These are phyloP conservation scores for Kalaharituber pfeilii DNA, from an alignment of 2,329 filamentous ascomycete species.

Conservation along the genomic window DNA sequence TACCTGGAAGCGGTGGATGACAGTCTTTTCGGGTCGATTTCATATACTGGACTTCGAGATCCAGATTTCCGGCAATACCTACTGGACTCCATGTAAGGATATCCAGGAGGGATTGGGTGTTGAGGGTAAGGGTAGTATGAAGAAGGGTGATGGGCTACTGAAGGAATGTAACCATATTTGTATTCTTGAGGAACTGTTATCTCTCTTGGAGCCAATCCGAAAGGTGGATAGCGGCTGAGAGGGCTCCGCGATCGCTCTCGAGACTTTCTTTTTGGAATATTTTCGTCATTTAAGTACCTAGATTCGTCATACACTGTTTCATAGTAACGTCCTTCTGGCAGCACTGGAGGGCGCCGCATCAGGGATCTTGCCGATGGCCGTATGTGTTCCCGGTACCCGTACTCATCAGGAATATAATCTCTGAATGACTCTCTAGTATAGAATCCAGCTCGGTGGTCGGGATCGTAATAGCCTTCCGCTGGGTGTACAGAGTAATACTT, in stretches of 20 bases:
- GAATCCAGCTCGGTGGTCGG: not conserved
- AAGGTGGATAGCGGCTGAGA: too few species aligned
- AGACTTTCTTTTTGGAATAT: not conserved
- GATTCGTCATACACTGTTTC: not conserved
- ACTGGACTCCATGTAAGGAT: not conserved
- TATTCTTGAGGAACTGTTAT: not conserved
- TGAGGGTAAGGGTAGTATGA: not conserved
- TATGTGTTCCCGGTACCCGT: not conserved
- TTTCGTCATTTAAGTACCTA: not conserved
- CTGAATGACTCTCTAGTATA: not conserved
- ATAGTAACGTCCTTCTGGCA: not conserved
- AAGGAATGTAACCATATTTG: not conserved
- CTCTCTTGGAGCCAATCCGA: not conserved
- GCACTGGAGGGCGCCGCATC: not conserved
- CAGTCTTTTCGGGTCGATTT: not conserved
- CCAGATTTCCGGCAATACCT: not conserved
- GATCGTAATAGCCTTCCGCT: not conserved
- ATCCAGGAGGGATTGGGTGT: not conserved
- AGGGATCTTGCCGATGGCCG: not conserved
- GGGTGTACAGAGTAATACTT: not conserved
- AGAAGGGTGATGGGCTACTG: not conserved
- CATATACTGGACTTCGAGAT: not conserved
- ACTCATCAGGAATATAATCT: not conserved
- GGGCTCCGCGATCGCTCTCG: not conserved
- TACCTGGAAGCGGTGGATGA: not conserved